phyloP scores from a whole-genome alignment of 352 stramenopile species.

The Phytophthora brassicae region DNA sequence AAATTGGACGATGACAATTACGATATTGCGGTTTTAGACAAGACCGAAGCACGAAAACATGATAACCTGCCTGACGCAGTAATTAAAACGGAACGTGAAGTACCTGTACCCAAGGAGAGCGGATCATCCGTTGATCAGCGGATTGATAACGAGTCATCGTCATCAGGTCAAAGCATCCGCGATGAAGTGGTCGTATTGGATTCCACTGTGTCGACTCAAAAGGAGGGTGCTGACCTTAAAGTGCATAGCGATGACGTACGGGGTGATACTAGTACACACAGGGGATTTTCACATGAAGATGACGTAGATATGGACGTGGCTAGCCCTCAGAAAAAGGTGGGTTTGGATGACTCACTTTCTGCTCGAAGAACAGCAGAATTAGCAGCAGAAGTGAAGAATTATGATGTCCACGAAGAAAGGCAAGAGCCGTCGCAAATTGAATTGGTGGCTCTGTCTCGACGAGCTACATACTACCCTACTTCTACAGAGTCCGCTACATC shows the following conservation, averaged over 20 bases:
- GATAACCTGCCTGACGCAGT: constrained; percentile 1
- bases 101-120: not conserved
- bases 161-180: constrained; percentile 2
- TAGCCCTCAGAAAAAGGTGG: constrained; percentile 7
- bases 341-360: not conserved
- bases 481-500: not conserved
- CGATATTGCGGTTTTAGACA: not conserved
- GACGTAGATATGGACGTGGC: constrained; percentile 13
- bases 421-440: not conserved
- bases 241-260: not conserved
- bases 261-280: not conserved
- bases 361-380: not conserved
- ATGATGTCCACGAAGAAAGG: not conserved
- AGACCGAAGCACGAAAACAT: not conserved
- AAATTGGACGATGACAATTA: too few species aligned
- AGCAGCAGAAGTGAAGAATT: constrained; percentile 16
- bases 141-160: too few species aligned
- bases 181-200: not conserved
- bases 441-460: not conserved
- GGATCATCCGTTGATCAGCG: not conserved
- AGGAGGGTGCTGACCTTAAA: not conserved
- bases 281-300: not conserved
- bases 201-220: not conserved
- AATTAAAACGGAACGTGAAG: not conserved
- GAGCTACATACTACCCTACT: not conserved